Base-by-base conservation (phyloP, 1,139 yeast species). In the Nadsonia starkeyi-henricii region DNA sequence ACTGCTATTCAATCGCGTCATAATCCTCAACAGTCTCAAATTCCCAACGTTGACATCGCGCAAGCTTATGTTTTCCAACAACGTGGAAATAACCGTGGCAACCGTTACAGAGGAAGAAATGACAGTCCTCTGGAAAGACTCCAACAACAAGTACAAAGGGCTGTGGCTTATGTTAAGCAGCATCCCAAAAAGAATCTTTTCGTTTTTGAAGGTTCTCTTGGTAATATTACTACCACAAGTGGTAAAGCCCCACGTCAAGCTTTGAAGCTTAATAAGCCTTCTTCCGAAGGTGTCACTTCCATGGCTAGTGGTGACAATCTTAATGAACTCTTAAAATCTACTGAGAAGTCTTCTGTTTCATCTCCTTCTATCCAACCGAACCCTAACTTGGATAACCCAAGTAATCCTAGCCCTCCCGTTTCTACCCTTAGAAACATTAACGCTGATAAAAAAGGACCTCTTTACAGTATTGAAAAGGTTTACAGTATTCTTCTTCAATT, bases 121-220 rank as follows among this genome's bases (percentile, higher is more conserved):
- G 96, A 86, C 64, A 83, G 89, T 57, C 96, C 96, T 1, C 74
- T 89, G 59, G 96, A 85, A 68, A 81, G 96, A 73, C 89, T 91
- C 96, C 97, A 91, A 69, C 96, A 89, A 62, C 97, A 91, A 68
- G 96, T 93, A 50, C 95, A 89, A 63, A 85, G 85, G 62, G 97
- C 97, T 8, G 96, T 91, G 20, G 85, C 94, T 45, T 93, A 86
- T 48, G 96, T 96, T 41, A 85, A 86, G 62, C 95, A 86, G 60
- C 78, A 85, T 62, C 91, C 94, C 55, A 84, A 81, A 70, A 74
- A 75, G 59, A 79, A 78, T 33, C 83, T 77, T 56, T 72, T 77
- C 54, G 79, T 81, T 47, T 79, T 81, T 58, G 96, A 85, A 61
- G 96, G 96, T 57, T 93, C 95, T 0, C 72, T 89, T 53, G 97